phyloP scores from a whole-genome alignment of 2,329 filamentous ascomycete genomes.

The Ophiostoma sp. region DNA sequence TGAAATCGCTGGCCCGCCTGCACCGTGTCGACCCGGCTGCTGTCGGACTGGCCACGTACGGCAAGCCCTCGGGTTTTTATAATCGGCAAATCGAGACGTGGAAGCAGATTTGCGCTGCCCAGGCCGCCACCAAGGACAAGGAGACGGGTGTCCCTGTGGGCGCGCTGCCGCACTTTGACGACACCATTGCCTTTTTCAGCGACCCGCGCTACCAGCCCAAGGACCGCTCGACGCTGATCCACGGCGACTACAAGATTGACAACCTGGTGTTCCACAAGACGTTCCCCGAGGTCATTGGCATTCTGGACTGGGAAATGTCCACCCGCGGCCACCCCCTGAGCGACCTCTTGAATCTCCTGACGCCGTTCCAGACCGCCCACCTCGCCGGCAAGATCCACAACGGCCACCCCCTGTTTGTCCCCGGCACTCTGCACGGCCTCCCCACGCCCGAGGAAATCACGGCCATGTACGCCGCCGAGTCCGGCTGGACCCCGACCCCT shows the following conservation, averaged over 20 bases:
- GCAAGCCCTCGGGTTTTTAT: conserved; percentile 76
- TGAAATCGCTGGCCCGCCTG: conserved; percentile 80
- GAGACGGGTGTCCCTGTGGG: conserved; percentile 78
- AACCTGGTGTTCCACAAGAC: conserved; percentile 89
- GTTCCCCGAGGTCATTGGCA: conserved; percentile 83
- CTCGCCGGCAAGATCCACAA: conserved; percentile 34
- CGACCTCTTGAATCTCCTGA: conserved; percentile 79
- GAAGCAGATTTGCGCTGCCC: conserved; percentile 71
- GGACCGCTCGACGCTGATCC: conserved; percentile 78
- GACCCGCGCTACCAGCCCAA: conserved; percentile 68
- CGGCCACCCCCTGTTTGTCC: conserved; percentile 56
- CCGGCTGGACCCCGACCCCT: conserved; percentile 52
- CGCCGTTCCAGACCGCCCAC: conserved; percentile 48
- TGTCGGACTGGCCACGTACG: conserved; percentile 72
- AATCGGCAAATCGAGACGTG: conserved; percentile 83
- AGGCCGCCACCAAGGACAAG: conserved; percentile 72
- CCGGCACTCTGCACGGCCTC: conserved; percentile 62
- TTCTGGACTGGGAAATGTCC: conserved; percentile 98
- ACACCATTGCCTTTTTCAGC: conserved; percentile 76
- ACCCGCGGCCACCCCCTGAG: conserved; percentile 95
- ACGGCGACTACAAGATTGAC: conserved; percentile 81
- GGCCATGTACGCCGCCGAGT: conserved; percentile 47
- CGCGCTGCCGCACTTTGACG: conserved; percentile 77
- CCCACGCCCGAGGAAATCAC: conserved; percentile 38
- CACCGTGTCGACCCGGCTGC: conserved; percentile 69